Base-by-base conservation (phyloP, 1,139 yeast species). In the Zhuliangozyma parablackwelliae region DNA sequence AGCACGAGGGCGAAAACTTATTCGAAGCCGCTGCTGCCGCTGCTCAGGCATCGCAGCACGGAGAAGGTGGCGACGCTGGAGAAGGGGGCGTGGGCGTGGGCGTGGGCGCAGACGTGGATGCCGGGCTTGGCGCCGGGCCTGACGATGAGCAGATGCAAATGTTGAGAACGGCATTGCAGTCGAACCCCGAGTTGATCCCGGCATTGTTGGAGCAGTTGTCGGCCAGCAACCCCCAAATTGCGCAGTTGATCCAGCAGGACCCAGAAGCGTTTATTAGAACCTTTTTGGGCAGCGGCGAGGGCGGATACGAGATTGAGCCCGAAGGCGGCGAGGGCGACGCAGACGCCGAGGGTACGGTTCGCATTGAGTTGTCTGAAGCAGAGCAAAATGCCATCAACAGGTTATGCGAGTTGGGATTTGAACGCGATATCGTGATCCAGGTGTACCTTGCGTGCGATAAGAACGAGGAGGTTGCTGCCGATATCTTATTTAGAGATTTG, bases 391-490 rank as follows among this genome's bases (percentile, higher is more conserved):
- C 98, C 21, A 87, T 92, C 46, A 75, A 75, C 47, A 78, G 98
- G 57, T 72, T 92, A 48, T 83, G 95, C 58, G 97, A 85, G 57
- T 74, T 92, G 48, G 99, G 99, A 0, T 92, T 92, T 56, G 96
- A 87, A 48, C 78, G 96, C 50, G 75, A 82, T 51, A 68, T 85
- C 45, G 98, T 86, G 35, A 79, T 90, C 44, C 97, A 90, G 66
- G 96, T 95, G 28, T 94, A 88, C 65, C 82, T 94, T 75, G 98
- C 97, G 32, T 92, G 98, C 62, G 98, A 94, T 56, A 92, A 90
- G 69, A 89, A 92, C 63, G 98, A 92, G 65, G 97, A 92, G 68
- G 77, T 88, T 52, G 89, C 98, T 32, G 98, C 97, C 29, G 94
- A 92, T 64, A 79, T 88, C 55, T 72, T 92, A 53, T 86, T 84